A percentile compares a stretch with the other conserved stretches of the same genome.
Conservation (phyloP, 2,329 filamentous ascomycete species). For the Penicillium olsonii region DNA sequence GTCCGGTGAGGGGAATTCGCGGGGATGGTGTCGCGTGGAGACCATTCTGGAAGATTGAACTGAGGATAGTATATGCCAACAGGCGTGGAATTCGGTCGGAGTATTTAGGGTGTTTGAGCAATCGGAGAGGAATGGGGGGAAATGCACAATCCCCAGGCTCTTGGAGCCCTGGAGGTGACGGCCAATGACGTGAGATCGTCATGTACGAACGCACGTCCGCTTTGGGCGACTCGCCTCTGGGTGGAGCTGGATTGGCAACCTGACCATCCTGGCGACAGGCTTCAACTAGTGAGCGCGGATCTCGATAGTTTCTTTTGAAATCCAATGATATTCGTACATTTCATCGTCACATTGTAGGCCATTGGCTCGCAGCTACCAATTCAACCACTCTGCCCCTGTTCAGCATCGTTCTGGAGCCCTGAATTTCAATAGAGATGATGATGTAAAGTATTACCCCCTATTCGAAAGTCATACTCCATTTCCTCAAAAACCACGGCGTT, state of each 20-base stretch:
- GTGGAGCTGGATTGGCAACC: not conserved
- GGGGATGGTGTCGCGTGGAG: slow-evolving; percentile 57
- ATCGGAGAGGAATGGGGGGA: not conserved
- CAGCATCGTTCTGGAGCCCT: not conserved
- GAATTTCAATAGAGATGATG: not conserved
- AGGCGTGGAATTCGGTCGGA: not conserved
- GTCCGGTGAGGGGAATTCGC: slow-evolving; percentile 47
- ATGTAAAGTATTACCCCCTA: too few species aligned
- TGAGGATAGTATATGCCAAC: not conserved
- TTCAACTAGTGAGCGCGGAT: not conserved
- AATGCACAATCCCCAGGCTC: not conserved
- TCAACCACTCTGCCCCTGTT: not conserved
- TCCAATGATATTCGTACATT: not conserved
- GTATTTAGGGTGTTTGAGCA: not conserved
- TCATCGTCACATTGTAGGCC: not conserved
- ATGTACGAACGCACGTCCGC: not conserved
- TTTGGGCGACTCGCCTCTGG: not conserved
- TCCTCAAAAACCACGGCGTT: slow-evolving; percentile 33
- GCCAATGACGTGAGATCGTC: slow-evolving; percentile 8
- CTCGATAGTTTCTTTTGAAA: not conserved
- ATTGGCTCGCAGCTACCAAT: not conserved
- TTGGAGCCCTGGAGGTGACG: too few species aligned
- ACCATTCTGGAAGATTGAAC: slow-evolving; percentile 46
- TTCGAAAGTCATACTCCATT: slow-evolving; percentile 24
- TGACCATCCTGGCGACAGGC: not conserved